Percentiles rank a stretch among this genome's conserved stretches.
These are phyloP conservation scores for Dioscorea dumetorum DNA, from an alignment of 106 monocot species.

Conservation along the genomic window DNA sequence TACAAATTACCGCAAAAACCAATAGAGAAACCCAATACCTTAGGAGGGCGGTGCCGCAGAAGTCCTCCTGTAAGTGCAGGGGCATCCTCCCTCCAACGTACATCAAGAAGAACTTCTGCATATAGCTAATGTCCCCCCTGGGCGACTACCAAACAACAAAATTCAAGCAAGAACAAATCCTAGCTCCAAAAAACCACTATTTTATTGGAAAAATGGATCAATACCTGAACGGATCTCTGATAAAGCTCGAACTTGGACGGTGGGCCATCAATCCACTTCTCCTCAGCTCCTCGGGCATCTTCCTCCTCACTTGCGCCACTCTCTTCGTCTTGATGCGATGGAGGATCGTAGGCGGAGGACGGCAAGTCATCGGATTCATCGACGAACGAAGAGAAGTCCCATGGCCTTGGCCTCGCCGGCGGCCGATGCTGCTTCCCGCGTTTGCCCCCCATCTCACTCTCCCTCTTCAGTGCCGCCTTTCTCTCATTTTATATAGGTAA, in stretches of 20 bases:
- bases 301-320: background rate
- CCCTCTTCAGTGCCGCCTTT: too few species aligned
- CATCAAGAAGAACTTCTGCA: slow-evolving; percentile 91
- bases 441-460: slow-evolving; percentile 1
- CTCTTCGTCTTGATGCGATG: background rate
- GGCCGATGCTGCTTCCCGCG: slow-evolving; percentile 6
- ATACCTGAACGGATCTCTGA: slow-evolving; percentile 11
- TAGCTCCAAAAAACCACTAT: too few species aligned
- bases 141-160: slow-evolving; percentile 42
- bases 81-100: slow-evolving; percentile 82
- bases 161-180: background rate
- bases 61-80: slow-evolving; percentile 81
- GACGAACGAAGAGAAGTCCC: background rate
- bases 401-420: background rate
- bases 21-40: slow-evolving; percentile 24
- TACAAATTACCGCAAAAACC: background rate
- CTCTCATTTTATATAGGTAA: too few species aligned
- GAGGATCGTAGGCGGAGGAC: slow-evolving; percentile 11
- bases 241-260: slow-evolving; percentile 13
- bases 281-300: background rate
- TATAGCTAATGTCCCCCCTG: slow-evolving; percentile 87
- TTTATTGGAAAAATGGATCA: background rate
- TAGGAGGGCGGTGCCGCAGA: slow-evolving; percentile 90
- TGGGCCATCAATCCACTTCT: background rate
- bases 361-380: background rate